phyloP scores from a whole-genome alignment of 257 asterid species.

The Forsythia viridissima region DNA sequence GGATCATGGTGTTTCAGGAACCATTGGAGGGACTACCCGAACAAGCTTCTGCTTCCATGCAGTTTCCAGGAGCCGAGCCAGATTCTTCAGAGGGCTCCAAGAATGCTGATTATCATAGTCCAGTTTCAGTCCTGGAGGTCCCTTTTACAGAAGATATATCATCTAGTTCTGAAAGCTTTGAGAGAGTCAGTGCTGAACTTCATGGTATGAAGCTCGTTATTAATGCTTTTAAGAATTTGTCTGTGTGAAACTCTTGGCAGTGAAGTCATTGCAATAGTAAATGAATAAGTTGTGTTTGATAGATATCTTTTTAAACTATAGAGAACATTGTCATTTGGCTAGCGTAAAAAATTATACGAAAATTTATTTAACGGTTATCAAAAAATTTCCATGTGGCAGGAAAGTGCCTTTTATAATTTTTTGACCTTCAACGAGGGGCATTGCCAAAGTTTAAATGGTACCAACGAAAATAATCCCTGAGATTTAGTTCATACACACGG shows the following conservation, averaged over 20 bases:
- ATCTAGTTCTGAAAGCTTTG: slow-evolving; percentile 52
- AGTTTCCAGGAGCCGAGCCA: slow-evolving; percentile 40
- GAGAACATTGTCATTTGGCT: background rate
- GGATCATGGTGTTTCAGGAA: slow-evolving; percentile 41
- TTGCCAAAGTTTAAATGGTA: background rate
- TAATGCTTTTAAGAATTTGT: background rate
- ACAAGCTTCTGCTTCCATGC: slow-evolving; percentile 27
- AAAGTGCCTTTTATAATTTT: background rate
- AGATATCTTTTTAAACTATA: background rate
- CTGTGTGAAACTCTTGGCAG: background rate
- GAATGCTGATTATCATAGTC: slow-evolving; percentile 62
- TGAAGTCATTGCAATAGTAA: background rate
- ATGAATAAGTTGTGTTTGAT: background rate
- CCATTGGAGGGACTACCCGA: slow-evolving; percentile 26
- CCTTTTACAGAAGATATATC: slow-evolving; percentile 48
- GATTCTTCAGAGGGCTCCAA: slow-evolving; percentile 58
- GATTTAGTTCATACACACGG: background rate
- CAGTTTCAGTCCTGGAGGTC: slow-evolving; percentile 61
- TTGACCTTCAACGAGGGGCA: slow-evolving; percentile 1
- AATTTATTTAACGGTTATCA: background rate
- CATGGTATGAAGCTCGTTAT: slow-evolving; percentile 49
- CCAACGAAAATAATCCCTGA: background rate
- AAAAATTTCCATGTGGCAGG: too few relatives aligned
- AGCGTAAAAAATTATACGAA: background rate
- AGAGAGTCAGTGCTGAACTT: slow-evolving; percentile 58